Percentiles rank a stretch among this genome's conserved stretches.
Conservation (phyloP, 2,329 filamentous ascomycete genomes). For the Chaetomium sp. region DNA sequence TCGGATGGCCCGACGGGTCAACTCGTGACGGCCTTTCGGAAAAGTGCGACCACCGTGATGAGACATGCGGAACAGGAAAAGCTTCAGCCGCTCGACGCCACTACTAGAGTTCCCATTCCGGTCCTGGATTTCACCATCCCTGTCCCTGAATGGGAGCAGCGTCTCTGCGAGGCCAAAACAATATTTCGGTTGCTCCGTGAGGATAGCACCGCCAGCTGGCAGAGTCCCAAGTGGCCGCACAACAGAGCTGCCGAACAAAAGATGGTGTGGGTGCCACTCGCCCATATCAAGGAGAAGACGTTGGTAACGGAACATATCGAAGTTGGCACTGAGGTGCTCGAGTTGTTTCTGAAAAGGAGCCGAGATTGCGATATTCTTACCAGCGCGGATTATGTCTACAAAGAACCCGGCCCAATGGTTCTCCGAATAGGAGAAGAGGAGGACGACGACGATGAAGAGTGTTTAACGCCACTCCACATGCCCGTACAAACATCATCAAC, state of each 20-base stretch:
- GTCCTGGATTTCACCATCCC: slow-evolving; percentile 37
- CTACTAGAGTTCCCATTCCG: slow-evolving; percentile 36
- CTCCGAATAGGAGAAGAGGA: slow-evolving; percentile 25
- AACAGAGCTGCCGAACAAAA: slow-evolving; percentile 31
- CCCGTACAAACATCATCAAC: background rate
- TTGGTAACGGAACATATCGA: slow-evolving; percentile 33
- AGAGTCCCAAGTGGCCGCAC: slow-evolving; percentile 33
- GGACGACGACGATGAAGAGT: slow-evolving; percentile 34
- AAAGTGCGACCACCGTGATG: slow-evolving; percentile 29
- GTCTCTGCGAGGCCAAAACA: slow-evolving; percentile 20
- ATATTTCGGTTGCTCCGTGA: slow-evolving; percentile 35
- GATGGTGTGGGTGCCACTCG: slow-evolving; percentile 38
- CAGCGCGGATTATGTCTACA: slow-evolving; percentile 35
- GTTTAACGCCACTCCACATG: slow-evolving; percentile 8
- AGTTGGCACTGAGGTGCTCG: slow-evolving; percentile 22
- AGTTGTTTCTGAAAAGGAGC: slow-evolving; percentile 23
- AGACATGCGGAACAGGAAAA: slow-evolving; percentile 37
- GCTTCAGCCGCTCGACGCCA: slow-evolving; percentile 36
- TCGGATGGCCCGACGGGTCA: slow-evolving; percentile 29
- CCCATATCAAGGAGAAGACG: slow-evolving; percentile 28
- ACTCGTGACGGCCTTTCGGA: slow-evolving; percentile 27
- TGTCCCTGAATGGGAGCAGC: slow-evolving; percentile 34
- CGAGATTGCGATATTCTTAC: slow-evolving; percentile 24
- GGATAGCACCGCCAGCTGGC: slow-evolving; percentile 28
- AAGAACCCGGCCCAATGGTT: slow-evolving; percentile 28